These are phyloP conservation scores for Carex kokanica DNA, from an alignment of 176 grass and related monocot genomes.

Conservation along the genomic window DNA sequence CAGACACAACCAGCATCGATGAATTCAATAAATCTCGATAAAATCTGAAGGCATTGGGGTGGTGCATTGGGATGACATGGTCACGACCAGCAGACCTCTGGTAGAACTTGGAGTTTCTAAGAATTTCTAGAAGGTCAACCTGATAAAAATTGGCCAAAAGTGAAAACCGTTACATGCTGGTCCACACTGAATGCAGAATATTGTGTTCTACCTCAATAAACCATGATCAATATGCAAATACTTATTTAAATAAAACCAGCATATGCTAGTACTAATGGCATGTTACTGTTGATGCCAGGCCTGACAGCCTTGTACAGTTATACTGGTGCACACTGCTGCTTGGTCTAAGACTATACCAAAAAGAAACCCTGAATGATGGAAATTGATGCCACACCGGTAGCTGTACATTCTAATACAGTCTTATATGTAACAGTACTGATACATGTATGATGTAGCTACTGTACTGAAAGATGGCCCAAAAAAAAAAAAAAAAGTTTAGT, in stretches of 20 bases:
- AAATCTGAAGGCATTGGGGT: constrained; percentile 98
- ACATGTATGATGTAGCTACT: too few relatives aligned
- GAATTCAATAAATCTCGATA: constrained; percentile 69
- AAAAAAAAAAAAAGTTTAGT: too few relatives aligned
- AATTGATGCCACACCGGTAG: background rate
- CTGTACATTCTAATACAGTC: too few relatives aligned
- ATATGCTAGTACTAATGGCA: background rate
- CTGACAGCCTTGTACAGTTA: background rate
- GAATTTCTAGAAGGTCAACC: constrained; percentile 82
- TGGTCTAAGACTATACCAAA: background rate
- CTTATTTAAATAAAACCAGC: background rate
- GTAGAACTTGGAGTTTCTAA: constrained; percentile 81
- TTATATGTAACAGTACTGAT: too few relatives aligned
- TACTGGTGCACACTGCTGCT: background rate
- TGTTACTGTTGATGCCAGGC: background rate
- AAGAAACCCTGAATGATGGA: background rate
- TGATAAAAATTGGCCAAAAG: constrained; percentile 27
- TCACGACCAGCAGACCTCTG: constrained; percentile 64
- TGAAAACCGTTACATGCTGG: background rate
- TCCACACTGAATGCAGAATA: background rate
- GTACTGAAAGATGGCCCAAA: too few relatives aligned
- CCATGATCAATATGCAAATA: background rate
- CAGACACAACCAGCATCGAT: constrained; percentile 85
- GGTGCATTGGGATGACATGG: constrained; percentile 93
- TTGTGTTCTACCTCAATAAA: background rate